A percentile compares a stretch with the other conserved stretches of the same genome.
phyloP scores from a whole-genome alignment of 257 asterid species.

The Capsicum pubescens region DNA sequence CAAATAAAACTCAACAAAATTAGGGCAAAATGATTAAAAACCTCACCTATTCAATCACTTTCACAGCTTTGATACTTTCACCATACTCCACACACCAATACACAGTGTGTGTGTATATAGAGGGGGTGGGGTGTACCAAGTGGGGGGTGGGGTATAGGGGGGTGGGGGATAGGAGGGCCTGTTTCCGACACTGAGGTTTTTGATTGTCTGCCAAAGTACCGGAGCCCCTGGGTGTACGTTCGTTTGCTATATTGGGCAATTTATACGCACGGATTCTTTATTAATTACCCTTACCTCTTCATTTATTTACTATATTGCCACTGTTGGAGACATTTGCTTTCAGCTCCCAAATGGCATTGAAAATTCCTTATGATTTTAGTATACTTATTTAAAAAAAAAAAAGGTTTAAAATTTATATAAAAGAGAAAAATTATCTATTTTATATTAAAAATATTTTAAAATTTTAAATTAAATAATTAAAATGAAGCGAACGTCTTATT shows the following conservation, averaged over 20 bases:
- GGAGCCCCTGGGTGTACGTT: conserved; percentile 56
- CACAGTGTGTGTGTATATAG: background rate
- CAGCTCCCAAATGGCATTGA: no score
- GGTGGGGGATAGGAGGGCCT: conserved; percentile 16
- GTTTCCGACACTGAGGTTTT: conserved; percentile 40
- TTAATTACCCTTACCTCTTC: conserved; percentile 30
- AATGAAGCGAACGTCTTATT: no score
- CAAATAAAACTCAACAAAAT: conserved; percentile 19
- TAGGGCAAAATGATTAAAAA: background rate
- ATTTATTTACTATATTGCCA: conserved; percentile 40
- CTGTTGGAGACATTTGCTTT: background rate
- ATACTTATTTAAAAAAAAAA: no score
- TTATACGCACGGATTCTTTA: conserved; percentile 25
- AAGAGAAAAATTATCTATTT: no score
- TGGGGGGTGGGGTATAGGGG: conserved; percentile 1
- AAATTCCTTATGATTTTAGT: no score
- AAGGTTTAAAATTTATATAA: no score
- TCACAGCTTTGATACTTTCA: background rate
- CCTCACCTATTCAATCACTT: background rate
- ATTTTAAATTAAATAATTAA: no score
- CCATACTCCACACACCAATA: background rate
- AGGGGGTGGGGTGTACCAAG: background rate
- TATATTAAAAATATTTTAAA: no score
- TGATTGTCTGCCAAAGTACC: conserved; percentile 41
- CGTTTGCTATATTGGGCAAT: conserved; percentile 37